Base-by-base conservation (phyloP, 306 rosid genomes). In the Luffa aegyptiaca region DNA sequence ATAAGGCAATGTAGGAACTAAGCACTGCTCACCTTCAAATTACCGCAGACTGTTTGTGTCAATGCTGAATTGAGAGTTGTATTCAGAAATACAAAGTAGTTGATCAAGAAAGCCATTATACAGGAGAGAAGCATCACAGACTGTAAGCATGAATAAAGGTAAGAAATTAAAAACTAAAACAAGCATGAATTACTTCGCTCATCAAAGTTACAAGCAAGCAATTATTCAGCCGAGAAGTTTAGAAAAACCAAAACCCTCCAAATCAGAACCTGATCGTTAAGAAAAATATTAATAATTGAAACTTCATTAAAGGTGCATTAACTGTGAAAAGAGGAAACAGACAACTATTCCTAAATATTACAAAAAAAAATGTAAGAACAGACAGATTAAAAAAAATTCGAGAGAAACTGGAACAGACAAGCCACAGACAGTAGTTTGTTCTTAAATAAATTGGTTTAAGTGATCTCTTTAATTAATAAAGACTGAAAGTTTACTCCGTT, bases 1-100 rank as follows among this genome's bases (percentile, higher is more conserved):
- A 45, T 5, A 39, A 56, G 33, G 10, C 3, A 55, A 75, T 53
- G 2, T 59, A 75, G 51, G 79, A 39, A 55, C 51, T 36, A 63
- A 78, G 33, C 46, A n/a, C 21, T 37, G 63, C 81, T 31, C 31
- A 85, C 92, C 92, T 86, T 89, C 81, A 86, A 76, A 79, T 92
- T 92, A 79, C 98, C 92, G 56, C 98, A 94, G 6, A 92, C 89
- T 52, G 94, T 91, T 53, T 90, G 96, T 8, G 98, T 90, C 76
- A 94, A 90, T 21, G 97, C 98, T 56, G 94, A 94, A 85, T 92
- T 94, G 83, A 90, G 62, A 59, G 91, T 89, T 53, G 94, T 92
- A 69, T 92, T 94, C 79, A 91, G 82, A 85, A 94, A 90, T 4
- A 89, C 92, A 17, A 86, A 88, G 81, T 90, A 92, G 84, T 92